Evolutionary conservation across 257 asterid genomes (phyloP).

Genomic region (Avicennia marina): DNA sequence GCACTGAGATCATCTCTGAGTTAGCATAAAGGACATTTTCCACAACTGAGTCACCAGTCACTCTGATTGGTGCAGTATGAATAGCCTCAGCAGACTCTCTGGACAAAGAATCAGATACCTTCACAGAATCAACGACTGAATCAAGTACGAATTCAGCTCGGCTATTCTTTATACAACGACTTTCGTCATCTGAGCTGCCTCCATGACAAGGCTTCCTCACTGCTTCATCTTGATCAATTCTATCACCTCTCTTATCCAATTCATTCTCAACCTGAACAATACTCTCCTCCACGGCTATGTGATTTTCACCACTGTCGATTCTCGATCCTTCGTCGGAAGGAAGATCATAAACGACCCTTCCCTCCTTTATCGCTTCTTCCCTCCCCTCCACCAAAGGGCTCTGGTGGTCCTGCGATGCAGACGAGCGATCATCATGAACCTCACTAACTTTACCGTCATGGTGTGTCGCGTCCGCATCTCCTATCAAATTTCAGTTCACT

Average conservation of each 20-base stretch:
- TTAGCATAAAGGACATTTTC: slow-evolving; percentile 9
- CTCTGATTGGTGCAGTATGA: slow-evolving; percentile 8
- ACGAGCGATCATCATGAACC: slow-evolving; percentile 24
- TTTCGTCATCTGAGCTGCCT: slow-evolving; percentile 43
- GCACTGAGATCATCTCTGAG: slow-evolving; percentile 20
- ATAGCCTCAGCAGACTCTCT: slow-evolving; percentile 13
- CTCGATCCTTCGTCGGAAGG: background rate
- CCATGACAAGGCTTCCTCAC: slow-evolving; percentile 26
- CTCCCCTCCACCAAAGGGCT: slow-evolving; percentile 11
- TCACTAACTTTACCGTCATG: slow-evolving; percentile 22
- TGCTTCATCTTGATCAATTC: slow-evolving; percentile 21
- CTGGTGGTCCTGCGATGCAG: slow-evolving; percentile 21
- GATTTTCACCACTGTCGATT: slow-evolving; percentile 10
- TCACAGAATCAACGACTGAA: slow-evolving; percentile 22
- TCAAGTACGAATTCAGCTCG: slow-evolving; percentile 17
- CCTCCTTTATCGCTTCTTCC: slow-evolving; percentile 11
- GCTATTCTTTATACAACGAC: slow-evolving; percentile 17
- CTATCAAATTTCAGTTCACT: slow-evolving; percentile 40
- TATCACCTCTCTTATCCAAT: slow-evolving; percentile 18
- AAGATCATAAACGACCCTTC: background rate
- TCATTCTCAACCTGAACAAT: slow-evolving; percentile 25
- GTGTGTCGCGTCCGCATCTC: slow-evolving; percentile 40
- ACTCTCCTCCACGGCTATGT: background rate
- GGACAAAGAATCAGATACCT: slow-evolving; percentile 23
- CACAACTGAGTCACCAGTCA: slow-evolving; percentile 19